These are phyloP conservation scores for Psilocybe sp. DNA, from an alignment of 768 basidiomycete genomes.

Conservation along the genomic window DNA sequence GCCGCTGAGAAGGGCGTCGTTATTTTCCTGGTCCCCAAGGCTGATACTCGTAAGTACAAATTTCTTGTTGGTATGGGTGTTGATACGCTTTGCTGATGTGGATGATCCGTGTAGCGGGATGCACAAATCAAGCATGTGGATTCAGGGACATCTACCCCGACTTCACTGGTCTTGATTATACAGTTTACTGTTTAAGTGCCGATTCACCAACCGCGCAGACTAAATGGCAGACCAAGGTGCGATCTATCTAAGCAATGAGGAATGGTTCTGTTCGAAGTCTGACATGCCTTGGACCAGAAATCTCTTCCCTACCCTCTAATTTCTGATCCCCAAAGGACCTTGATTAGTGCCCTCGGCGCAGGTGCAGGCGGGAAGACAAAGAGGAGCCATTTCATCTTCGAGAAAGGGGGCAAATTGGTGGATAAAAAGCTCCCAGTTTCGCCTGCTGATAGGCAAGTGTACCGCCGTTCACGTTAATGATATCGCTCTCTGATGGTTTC, in stretches of 20 bases:
- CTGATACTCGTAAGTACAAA: constrained; percentile 68
- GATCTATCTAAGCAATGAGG: constrained; percentile 10
- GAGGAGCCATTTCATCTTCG: constrained; percentile 92
- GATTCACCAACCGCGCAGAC: constrained; percentile 72
- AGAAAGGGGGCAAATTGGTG: constrained; percentile 84
- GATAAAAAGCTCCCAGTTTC: constrained; percentile 86
- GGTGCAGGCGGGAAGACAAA: constrained; percentile 79
- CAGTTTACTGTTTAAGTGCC: constrained; percentile 82
- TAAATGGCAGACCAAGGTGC: constrained; percentile 86
- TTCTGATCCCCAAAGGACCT: constrained; percentile 80
- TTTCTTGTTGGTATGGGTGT: neutral
- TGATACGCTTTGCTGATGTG: neutral
- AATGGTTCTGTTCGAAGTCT: neutral
- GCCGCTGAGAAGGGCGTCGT: constrained; percentile 73
- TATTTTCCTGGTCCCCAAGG: constrained; percentile 81
- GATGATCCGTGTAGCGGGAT: constrained; percentile 56
- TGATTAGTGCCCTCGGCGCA: constrained; percentile 83
- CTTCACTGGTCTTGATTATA: constrained; percentile 65
- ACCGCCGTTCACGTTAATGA: neutral
- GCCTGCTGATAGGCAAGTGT: constrained; percentile 73
- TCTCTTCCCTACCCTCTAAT: constrained; percentile 81
- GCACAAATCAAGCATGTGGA: constrained; percentile 90
- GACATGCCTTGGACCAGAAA: constrained; percentile 48
- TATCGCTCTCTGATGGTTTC: neutral
- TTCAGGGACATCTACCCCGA: constrained; percentile 83